A percentile compares a stretch with the other conserved stretches of the same genome.
Conservation (phyloP, 805 yeast genomes). For the Saccharomycopsis sp. region DNA sequence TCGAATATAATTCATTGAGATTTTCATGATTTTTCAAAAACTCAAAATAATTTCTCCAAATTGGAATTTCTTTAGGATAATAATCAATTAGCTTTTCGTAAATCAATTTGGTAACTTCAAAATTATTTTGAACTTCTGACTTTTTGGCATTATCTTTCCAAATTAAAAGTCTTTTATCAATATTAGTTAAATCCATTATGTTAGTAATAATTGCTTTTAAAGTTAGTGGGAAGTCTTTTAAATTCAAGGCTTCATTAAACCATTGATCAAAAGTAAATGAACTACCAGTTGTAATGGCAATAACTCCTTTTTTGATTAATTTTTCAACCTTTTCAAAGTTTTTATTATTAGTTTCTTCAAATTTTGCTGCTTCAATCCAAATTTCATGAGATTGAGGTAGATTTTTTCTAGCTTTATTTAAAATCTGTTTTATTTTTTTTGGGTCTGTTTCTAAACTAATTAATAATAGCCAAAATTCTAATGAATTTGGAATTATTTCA, state of each 20-base stretch:
- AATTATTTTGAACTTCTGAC: conserved; percentile 21
- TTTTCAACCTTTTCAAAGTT: conserved; percentile 36
- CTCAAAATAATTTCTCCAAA: conserved; percentile 13
- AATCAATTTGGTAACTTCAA: conserved; percentile 36
- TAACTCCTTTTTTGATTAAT: conserved; percentile 39
- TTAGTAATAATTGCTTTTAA: conserved; percentile 31
- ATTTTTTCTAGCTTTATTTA: conserved; percentile 51
- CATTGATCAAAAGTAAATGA: conserved; percentile 34
- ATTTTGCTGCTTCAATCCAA: conserved; percentile 61
- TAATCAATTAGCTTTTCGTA: conserved; percentile 35
- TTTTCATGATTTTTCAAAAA: conserved; percentile 18
- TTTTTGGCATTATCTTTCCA: conserved; percentile 31
- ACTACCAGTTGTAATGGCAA: conserved; percentile 29
- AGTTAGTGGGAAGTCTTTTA: too few species aligned
- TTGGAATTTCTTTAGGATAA: conserved; percentile 31
- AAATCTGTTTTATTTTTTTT: conserved; percentile 32
- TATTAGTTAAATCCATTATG: conserved; percentile 23
- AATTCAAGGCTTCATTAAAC: conserved; percentile 54
- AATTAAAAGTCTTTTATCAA: too few species aligned
- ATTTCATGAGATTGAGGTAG: conserved; percentile 39
- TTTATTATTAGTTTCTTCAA: conserved; percentile 46
- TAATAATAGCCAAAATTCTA: conserved; percentile 55
- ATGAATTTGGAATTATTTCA: conserved; percentile 53
- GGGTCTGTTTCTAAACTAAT: conserved; percentile 33
- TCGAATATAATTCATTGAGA: conserved; percentile 27